Evolutionary conservation across 805 yeast genomes (phyloP).

Genomic region (Zygotorulaspora danielsina): DNA sequence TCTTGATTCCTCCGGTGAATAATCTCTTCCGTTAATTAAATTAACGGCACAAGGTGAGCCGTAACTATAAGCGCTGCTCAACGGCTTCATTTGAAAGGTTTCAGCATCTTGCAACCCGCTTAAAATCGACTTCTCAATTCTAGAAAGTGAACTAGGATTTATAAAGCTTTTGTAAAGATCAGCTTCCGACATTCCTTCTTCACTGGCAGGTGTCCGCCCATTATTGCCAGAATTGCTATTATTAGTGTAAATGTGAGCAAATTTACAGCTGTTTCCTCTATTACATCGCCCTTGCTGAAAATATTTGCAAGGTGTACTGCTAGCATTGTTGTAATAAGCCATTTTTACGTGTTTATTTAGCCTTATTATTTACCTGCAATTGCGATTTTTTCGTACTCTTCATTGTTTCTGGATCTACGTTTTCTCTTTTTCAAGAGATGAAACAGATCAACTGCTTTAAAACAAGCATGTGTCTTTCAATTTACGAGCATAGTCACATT

Average conservation of each 20-base stretch:
- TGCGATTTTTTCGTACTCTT: neutral
- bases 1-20: constrained; percentile 51
- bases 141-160: constrained; percentile 21
- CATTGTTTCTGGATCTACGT: neutral
- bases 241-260: constrained; percentile 38
- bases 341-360: neutral
- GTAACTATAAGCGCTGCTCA: constrained; percentile 47
- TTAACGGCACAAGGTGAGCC: constrained; percentile 46
- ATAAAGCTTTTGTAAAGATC: constrained; percentile 25
- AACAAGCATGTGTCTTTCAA: too few species aligned
- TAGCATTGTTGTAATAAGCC: constrained; percentile 12
- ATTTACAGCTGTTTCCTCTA: constrained; percentile 43
- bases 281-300: constrained; percentile 43
- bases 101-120: constrained; percentile 22
- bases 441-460: too few species aligned
- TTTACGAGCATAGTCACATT: too few species aligned
- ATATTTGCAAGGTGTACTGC: constrained; percentile 41
- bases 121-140: constrained; percentile 30
- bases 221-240: constrained; percentile 14
- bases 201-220: constrained; percentile 4
- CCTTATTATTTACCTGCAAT: neutral
- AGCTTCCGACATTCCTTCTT: constrained; percentile 14
- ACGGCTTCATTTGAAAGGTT: constrained; percentile 33
- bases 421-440: neutral
- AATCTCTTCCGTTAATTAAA: constrained; percentile 48